Conservation (phyloP, 805 yeast genomes). For the Spathaspora gorwiae region DNA sequence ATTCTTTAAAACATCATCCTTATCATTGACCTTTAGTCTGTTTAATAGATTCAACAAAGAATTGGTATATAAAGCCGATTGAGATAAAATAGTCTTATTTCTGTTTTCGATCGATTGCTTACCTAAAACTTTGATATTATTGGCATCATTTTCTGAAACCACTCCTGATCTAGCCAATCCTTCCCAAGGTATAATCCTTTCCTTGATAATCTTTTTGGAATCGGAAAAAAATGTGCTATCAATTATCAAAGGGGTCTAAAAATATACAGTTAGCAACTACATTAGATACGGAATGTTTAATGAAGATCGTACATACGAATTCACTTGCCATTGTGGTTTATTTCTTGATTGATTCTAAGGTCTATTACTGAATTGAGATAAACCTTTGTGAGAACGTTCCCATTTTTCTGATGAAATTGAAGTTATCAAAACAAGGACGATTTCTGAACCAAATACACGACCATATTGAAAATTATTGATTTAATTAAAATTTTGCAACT, state of each 20-base stretch:
- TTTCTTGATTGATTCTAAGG: not conserved
- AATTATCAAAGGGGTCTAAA: conserved; percentile 36
- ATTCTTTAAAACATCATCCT: conserved; percentile 65
- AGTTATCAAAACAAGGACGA: not conserved
- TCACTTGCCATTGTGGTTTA: conserved; percentile 1
- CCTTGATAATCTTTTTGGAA: conserved; percentile 62
- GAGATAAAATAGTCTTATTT: conserved; percentile 36
- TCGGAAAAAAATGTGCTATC: conserved; percentile 68
- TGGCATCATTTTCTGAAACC: conserved; percentile 65
- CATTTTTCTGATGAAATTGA: too few relatives aligned
- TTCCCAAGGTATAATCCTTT: conserved; percentile 88
- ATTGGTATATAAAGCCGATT: conserved; percentile 49
- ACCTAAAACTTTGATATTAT: conserved; percentile 50
- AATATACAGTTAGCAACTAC: conserved; percentile 2
- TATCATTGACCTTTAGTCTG: conserved; percentile 37
- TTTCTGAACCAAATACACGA: not conserved
- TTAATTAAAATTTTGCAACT: too few relatives aligned
- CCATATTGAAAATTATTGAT: not conserved
- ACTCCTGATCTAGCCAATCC: conserved; percentile 74
- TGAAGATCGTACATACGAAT: conserved; percentile 1
- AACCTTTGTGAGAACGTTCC: not conserved
- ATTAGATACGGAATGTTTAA: not conserved
- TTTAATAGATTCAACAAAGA: conserved; percentile 52
- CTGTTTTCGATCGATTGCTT: conserved; percentile 42
- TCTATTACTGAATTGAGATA: not conserved